A percentile compares a stretch with the other conserved stretches of the same genome.
Evolutionary conservation across 805 yeast genomes (phyloP).

Genomic region (Lachancea quebecensis): DNA sequence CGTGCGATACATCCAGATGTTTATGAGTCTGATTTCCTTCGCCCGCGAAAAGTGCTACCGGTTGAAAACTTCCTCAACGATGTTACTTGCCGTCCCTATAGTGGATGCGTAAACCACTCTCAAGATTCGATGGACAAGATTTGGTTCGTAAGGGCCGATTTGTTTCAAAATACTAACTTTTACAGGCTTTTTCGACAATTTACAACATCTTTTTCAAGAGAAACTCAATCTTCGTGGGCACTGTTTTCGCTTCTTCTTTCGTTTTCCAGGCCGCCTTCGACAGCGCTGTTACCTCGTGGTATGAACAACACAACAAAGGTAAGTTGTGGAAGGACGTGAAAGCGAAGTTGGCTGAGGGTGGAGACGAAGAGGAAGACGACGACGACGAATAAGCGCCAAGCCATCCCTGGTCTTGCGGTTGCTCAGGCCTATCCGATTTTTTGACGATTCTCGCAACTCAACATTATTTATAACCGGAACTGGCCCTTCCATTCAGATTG

Average conservation of each 20-base stretch:
- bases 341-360: slow-evolving; percentile 49
- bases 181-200: slow-evolving; percentile 39
- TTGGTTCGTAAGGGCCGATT: too few species aligned
- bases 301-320: slow-evolving; percentile 73
- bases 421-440: too few species aligned
- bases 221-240: slow-evolving; percentile 81
- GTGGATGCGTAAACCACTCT: too few species aligned
- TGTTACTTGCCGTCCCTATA: too few species aligned
- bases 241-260: slow-evolving; percentile 78
- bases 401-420: background rate
- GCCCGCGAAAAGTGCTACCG: too few species aligned
- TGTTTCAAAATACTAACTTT: background rate
- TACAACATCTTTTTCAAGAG: slow-evolving; percentile 76
- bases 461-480: background rate
- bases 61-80: too few species aligned
- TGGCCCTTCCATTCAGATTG: background rate
- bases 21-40: background rate
- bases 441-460: too few species aligned
- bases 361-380: slow-evolving; percentile 45
- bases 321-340: slow-evolving; percentile 81
- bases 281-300: slow-evolving; percentile 58
- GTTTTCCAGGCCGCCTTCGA: slow-evolving; percentile 77
- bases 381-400: slow-evolving; percentile 32
- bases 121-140: too few species aligned
- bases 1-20: background rate